A percentile compares a stretch with the other conserved stretches of the same genome.
phyloP scores from a whole-genome alignment of 257 asterid genomes.

The Striga asiatica region DNA sequence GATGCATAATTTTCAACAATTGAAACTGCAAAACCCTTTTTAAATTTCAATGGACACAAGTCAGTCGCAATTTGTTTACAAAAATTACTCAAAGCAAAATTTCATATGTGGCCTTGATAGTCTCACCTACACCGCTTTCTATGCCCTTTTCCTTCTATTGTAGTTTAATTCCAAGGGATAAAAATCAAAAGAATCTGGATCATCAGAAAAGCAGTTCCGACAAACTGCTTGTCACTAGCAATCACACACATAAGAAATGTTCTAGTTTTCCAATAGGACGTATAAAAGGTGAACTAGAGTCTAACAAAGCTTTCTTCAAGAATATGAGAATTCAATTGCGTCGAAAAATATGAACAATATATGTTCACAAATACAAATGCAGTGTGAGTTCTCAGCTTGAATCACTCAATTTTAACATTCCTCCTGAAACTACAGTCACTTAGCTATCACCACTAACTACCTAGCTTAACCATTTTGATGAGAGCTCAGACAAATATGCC shows the following conservation, averaged over 20 bases:
- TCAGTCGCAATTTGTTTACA: too few relatives aligned
- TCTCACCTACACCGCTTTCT: background rate
- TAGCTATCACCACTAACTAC: background rate
- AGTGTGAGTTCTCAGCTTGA: background rate
- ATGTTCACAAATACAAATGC: background rate
- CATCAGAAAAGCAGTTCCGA: background rate
- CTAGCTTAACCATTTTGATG: background rate
- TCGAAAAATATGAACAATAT: background rate
- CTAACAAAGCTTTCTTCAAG: background rate
- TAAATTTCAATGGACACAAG: background rate
- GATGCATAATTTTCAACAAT: too few relatives aligned
- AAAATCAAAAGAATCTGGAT: background rate
- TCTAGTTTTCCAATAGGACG: background rate
- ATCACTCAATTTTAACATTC: background rate
- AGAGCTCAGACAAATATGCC: background rate
- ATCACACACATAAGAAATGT: background rate
- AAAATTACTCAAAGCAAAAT: background rate
- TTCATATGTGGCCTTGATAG: background rate
- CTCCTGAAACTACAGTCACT: background rate
- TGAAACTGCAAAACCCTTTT: background rate
- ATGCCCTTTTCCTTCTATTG: too few relatives aligned
- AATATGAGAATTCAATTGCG: background rate
- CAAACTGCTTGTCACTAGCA: background rate
- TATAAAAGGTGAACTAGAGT: background rate
- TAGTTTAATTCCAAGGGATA: background rate